These are phyloP conservation scores for Aurifilum marmelostoma DNA, from an alignment of 2,329 filamentous ascomycete genomes.

Conservation along the genomic window DNA sequence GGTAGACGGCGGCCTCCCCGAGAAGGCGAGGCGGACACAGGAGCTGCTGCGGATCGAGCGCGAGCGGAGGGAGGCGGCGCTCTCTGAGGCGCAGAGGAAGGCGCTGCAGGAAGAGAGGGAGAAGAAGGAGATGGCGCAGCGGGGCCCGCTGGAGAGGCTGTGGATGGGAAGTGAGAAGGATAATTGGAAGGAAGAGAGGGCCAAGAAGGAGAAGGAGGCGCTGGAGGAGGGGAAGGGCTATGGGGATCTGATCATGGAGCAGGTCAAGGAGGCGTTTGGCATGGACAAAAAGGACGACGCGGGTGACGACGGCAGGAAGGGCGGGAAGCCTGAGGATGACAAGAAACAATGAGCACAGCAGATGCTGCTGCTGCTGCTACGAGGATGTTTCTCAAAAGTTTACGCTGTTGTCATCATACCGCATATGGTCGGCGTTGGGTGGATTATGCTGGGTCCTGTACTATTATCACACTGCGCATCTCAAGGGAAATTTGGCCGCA, in stretches of 20 bases:
- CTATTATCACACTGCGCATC: constrained; percentile 13
- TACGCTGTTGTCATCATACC: constrained; percentile 4
- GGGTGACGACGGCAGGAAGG: constrained; percentile 33
- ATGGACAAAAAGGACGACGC: constrained; percentile 35
- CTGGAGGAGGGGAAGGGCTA: constrained; percentile 60
- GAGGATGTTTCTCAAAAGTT: no score
- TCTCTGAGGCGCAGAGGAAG: constrained; percentile 39
- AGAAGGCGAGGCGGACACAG: constrained; percentile 54
- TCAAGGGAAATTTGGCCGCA: not conserved
- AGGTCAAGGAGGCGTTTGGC: constrained; percentile 57
- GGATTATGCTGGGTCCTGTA: constrained; percentile 7
- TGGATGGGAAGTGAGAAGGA: constrained; percentile 64
- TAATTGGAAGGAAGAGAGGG: constrained; percentile 57
- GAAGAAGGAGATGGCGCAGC: constrained; percentile 28
- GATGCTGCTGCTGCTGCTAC: not conserved
- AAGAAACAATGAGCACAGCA: constrained; percentile 25
- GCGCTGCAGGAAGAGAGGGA: constrained; percentile 35
- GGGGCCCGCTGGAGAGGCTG: constrained; percentile 47
- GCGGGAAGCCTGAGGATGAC: constrained; percentile 37
- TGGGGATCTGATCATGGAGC: constrained; percentile 59
- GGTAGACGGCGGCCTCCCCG: constrained; percentile 58
- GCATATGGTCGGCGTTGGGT: constrained; percentile 10
- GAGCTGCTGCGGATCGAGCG: constrained; percentile 51
- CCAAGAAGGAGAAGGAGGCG: constrained; percentile 55
- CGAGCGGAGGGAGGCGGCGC: constrained; percentile 41